Base-by-base conservation (phyloP, 106 monocot species). In the Platanthera zijinensis region DNA sequence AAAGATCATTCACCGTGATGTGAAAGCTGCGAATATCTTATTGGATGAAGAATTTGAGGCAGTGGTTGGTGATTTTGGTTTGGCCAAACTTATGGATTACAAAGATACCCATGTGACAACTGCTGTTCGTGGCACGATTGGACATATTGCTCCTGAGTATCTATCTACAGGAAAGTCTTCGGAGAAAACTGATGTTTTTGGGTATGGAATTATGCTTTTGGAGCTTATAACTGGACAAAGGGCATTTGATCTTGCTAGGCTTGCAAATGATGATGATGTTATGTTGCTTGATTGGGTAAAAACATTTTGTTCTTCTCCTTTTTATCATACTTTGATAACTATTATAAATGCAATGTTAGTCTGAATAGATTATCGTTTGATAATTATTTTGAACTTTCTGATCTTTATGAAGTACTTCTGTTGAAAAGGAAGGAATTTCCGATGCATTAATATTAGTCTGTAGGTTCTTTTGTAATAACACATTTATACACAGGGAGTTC, bases 31-130 rank as follows among this genome's bases (percentile, higher is more conserved):
- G 21, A 97, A 97, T 72, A 97, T 97, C 22, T 79, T 97, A 68
- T 80, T 97, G 53, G 97, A 97, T 77, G 97, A 97, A 77, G 97
- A 91, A 75, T 97, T 91, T 78, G 91, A 97, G 77, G 97, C 97
- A 17, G 97, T 97, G 30, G 97, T 97, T 6, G 93, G 97, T 4
- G 97, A 97, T 73, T 97, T 97, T 84, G 97, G 97, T 53, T 84
- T 96, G 66, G 96, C 96, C 49, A 96, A 93, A 57, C 83, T 96
- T 50, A 96, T 96, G 96, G 96, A 96, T 70, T 93, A 96, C 84
- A 96, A 96, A 85, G 96, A 96, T 68, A 96, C 96, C 50, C 96
- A 96, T 80, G 96, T 96, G 21, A 93, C 93, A 3, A 96, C 96
- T 39, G 96, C 96, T 51, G 96, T 96, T 11, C 89, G 93, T 59